Evolutionary conservation across 345 rosid species (phyloP), one percentile per base, ranked within the genome.

Genomic region (Ceriops zippeliana): DNA sequence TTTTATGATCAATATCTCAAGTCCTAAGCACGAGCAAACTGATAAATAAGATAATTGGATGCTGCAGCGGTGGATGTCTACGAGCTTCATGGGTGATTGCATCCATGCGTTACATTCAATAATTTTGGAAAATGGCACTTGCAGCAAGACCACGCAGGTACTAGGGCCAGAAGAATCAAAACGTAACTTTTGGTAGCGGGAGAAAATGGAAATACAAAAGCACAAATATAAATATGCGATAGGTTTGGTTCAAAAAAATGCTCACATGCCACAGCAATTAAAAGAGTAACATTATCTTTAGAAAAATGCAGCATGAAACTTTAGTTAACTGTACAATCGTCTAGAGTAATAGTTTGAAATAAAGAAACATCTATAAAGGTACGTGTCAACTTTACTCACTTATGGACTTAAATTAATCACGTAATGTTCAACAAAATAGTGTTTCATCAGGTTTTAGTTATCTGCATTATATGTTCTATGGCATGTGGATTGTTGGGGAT

Each of bases 151-250:
- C 72, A 61, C 34, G 65, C 42, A 35, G 19, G 19, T n/a, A 2
- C 13, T 21, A 70, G 74, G 68, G 56, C 69, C 74, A 64, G 26
- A 17, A 34, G 75, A 70, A 78, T 70, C 67, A 61, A 6, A 34
- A 30, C 58, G 37, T 66, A 30, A 61, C 37, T 49, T 34, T 65
- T 38, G 15, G 24, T 13, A 65, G 74, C 56, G 71, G 77, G 27
- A 56, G 20, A 13, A 24, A 60, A 64, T 21, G 17, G 67, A 20
- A 35, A 58, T 0, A 27, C 20, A 6, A 54, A 52, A 60, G 16
- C 17, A 42, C 37, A 34, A 34, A 34, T 34, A 34, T 6, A 32
- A 32, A 32, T 32, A 32, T 5, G 5, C 35, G 5, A 32, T 32
- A 32, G 35, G 35, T 1, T 34, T 6, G 37, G 37, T 34, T 34